Evolutionary conservation across 768 basidiomycete species (phyloP).

Genomic region (Auricularia auricula-judae): DNA sequence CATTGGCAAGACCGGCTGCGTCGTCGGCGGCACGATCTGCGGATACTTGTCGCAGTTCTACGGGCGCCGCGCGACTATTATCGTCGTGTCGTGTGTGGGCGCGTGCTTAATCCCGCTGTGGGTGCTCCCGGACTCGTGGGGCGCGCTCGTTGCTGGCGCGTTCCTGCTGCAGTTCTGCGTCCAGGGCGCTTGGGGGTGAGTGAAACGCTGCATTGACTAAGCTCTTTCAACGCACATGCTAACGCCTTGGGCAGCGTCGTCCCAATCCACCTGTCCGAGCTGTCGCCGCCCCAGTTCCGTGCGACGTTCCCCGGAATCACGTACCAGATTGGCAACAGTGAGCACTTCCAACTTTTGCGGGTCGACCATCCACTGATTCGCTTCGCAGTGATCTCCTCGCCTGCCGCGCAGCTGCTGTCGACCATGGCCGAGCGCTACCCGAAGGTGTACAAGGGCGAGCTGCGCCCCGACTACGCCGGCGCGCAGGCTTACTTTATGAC

Average conservation of each 20-base stretch:
- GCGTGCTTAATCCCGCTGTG: slow-evolving; percentile 19
- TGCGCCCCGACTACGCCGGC: background rate
- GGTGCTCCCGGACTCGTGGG: slow-evolving; percentile 22
- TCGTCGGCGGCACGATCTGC: slow-evolving; percentile 21
- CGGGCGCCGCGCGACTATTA: slow-evolving; percentile 13
- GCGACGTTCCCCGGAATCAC: slow-evolving; percentile 21
- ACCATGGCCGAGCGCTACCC: background rate
- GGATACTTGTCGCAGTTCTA: slow-evolving; percentile 21
- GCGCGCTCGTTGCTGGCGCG: slow-evolving; percentile 18
- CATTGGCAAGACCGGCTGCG: slow-evolving; percentile 19
- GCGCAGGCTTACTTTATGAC: background rate
- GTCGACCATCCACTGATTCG: background rate
- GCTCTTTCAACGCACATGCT: background rate
- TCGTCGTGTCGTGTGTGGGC: slow-evolving; percentile 14
- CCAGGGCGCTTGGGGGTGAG: slow-evolving; percentile 23
- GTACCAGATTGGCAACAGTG: slow-evolving; percentile 16
- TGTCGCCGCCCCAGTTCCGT: slow-evolving; percentile 23
- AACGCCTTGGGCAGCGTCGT: slow-evolving; percentile 9
- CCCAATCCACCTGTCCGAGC: slow-evolving; percentile 22
- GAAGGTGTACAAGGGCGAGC: slow-evolving; percentile 1
- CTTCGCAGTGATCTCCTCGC: background rate
- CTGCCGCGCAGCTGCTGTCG: background rate
- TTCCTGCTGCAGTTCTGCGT: slow-evolving; percentile 22
- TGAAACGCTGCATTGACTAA: background rate
- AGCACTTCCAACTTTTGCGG: background rate